phyloP scores from a whole-genome alignment of 192 early-diverging fungal species.

The Haplosporangium gracile region DNA sequence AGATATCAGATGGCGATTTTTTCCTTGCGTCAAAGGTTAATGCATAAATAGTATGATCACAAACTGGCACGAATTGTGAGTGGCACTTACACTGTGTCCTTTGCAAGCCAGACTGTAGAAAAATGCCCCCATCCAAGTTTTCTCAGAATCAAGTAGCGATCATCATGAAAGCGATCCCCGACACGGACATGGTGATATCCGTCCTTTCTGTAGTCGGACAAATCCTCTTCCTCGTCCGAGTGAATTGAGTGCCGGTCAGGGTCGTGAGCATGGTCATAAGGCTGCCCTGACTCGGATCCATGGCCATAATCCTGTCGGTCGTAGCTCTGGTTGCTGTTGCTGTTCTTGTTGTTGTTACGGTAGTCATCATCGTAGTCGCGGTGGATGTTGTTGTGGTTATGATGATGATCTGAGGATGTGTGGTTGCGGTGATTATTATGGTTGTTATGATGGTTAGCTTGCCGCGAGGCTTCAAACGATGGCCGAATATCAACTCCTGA shows the following conservation, averaged over 20 bases:
- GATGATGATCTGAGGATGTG: too few relatives aligned
- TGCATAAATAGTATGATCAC: background rate
- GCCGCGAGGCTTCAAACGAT: background rate
- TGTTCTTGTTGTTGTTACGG: background rate
- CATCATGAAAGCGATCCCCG: slow-evolving; percentile 84
- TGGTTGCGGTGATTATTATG: background rate
- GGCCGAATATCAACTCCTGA: background rate
- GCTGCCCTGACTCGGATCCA: background rate
- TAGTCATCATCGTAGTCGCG: background rate
- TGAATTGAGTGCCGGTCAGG: slow-evolving; percentile 20
- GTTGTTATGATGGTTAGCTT: background rate
- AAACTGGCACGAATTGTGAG: background rate
- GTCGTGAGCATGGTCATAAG: background rate
- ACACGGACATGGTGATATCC: slow-evolving; percentile 94
- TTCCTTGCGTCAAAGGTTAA: background rate
- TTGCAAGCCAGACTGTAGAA: slow-evolving; percentile 96
- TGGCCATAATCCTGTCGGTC: background rate
- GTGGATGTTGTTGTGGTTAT: background rate
- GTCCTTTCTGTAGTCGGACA: slow-evolving; percentile 91
- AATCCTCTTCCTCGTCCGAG: slow-evolving; percentile 88
- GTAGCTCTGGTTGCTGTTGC: background rate
- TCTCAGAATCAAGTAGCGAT: slow-evolving; percentile 86
- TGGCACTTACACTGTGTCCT: slow-evolving; percentile 72
- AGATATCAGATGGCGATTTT: slow-evolving; percentile 3
- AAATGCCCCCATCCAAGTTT: slow-evolving; percentile 99